phyloP scores from a whole-genome alignment of 2,329 filamentous ascomycete species.

The Chalaropsis thielavioides region DNA sequence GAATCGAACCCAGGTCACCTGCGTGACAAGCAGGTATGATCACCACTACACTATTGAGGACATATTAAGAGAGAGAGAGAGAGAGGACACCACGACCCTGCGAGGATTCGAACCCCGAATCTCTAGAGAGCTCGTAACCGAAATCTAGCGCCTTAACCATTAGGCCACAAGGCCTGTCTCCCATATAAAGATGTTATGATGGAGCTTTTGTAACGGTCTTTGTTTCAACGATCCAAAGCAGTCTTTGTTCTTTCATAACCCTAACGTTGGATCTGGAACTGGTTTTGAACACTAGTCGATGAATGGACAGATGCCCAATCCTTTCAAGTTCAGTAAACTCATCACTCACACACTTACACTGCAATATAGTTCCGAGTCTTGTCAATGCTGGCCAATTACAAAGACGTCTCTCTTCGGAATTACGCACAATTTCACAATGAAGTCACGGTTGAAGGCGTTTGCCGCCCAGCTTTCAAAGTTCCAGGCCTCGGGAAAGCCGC shows the following conservation, averaged over 20 bases:
- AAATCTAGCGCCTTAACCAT: constrained; percentile 12
- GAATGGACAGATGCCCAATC: neutral
- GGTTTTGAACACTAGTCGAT: too few species aligned
- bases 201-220: neutral
- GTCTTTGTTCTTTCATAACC: neutral
- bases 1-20: constrained; percentile 14
- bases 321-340: too few species aligned
- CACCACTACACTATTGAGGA: constrained; percentile 12
- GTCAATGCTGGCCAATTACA: neutral
- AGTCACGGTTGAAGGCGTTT: neutral
- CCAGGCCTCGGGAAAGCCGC: constrained; percentile 5
- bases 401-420: neutral
- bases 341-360: too few species aligned
- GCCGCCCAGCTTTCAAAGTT: constrained; percentile 6
- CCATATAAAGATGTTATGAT: neutral
- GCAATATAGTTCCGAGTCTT: too few species aligned
- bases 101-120: constrained; percentile 11
- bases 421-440: neutral
- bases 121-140: constrained; percentile 7
- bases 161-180: constrained; percentile 9
- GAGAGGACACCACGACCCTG: constrained; percentile 1
- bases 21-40: constrained; percentile 15
- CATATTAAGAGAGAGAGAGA: neutral
- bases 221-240: neutral
- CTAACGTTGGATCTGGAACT: neutral